Evolutionary conservation across 2,329 filamentous ascomycete genomes (phyloP).

Genomic region (Fusarium sp.): DNA sequence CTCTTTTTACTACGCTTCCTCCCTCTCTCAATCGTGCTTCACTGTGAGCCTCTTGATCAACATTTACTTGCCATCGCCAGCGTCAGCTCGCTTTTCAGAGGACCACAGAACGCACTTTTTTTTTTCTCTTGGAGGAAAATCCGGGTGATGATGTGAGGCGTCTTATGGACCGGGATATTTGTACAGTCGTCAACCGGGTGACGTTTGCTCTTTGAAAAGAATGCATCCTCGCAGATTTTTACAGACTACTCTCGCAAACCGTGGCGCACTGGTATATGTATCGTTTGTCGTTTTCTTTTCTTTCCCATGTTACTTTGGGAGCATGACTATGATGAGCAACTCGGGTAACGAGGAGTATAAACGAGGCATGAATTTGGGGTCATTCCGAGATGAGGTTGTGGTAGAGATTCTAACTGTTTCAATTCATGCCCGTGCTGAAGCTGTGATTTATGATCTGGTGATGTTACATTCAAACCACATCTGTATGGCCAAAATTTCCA

Average conservation of each 20-base stretch:
- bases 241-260: slow-evolving; percentile 36
- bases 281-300: slow-evolving; percentile 26
- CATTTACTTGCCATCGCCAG: slow-evolving; percentile 35
- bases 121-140: slow-evolving; percentile 46
- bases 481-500: neutral
- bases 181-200: slow-evolving; percentile 46
- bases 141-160: slow-evolving; percentile 47
- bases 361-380: slow-evolving; percentile 32
- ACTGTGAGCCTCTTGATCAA: slow-evolving; percentile 47
- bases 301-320: slow-evolving; percentile 23
- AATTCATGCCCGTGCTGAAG: neutral
- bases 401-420: slow-evolving; percentile 24
- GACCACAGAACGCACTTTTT: slow-evolving; percentile 45
- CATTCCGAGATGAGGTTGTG: slow-evolving; percentile 24
- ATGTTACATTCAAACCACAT: neutral
- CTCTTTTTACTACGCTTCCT: slow-evolving; percentile 40
- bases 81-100: slow-evolving; percentile 40
- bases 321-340: slow-evolving; percentile 37
- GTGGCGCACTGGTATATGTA: slow-evolving; percentile 38
- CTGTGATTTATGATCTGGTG: neutral
- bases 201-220: slow-evolving; percentile 47
- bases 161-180: slow-evolving; percentile 48
- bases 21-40: slow-evolving; percentile 45
- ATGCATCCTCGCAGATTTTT: slow-evolving; percentile 43
- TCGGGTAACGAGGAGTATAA: slow-evolving; percentile 35